phyloP scores from a whole-genome alignment of 352 stramenopile genomes.

The Pythium folliculosum region DNA sequence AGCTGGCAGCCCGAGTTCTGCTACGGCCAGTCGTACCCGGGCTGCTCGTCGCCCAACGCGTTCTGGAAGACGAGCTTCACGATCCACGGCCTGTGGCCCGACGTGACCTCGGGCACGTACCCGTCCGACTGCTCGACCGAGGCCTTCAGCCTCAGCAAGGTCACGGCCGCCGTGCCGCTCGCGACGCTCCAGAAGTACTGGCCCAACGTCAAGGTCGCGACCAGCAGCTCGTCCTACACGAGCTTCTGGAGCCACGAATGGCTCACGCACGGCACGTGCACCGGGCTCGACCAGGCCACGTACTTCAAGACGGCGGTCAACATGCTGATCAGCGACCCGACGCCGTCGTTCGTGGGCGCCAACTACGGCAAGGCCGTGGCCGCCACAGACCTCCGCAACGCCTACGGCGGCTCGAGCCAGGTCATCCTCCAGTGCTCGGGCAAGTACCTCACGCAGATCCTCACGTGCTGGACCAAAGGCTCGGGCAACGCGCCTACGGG shows the following conservation, averaged over 20 bases:
- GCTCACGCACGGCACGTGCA: conserved; percentile 91
- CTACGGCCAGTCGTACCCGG: conserved; percentile 54
- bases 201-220: conserved; percentile 80
- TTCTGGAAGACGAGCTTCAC: conserved; percentile 88
- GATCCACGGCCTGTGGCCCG: conserved; percentile 89
- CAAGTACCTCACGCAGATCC: conserved; percentile 60
- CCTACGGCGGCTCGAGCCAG: conserved; percentile 22
- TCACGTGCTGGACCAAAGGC: conserved; percentile 76
- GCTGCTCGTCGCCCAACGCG: conserved; percentile 57
- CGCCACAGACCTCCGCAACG: conserved; percentile 39
- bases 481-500: conserved; percentile 45
- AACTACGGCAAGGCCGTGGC: conserved; percentile 59
- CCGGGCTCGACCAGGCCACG: conserved; percentile 69
- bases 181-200: conserved; percentile 76
- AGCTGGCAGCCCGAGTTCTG: conserved; percentile 89
- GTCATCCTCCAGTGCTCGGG: conserved; percentile 45
- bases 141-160: conserved; percentile 54
- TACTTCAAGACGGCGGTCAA: conserved; percentile 87
- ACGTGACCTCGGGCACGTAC: conserved; percentile 56
- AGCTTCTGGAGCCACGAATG: conserved; percentile 94
- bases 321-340: conserved; percentile 67
- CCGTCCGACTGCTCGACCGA: conserved; percentile 73
- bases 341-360: conserved; percentile 54
- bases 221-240: conserved; percentile 53
- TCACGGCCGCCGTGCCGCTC: conserved; percentile 66